Evolutionary conservation across 1,139 yeast species (phyloP).

Genomic region (Sugiyamaella castrensis): DNA sequence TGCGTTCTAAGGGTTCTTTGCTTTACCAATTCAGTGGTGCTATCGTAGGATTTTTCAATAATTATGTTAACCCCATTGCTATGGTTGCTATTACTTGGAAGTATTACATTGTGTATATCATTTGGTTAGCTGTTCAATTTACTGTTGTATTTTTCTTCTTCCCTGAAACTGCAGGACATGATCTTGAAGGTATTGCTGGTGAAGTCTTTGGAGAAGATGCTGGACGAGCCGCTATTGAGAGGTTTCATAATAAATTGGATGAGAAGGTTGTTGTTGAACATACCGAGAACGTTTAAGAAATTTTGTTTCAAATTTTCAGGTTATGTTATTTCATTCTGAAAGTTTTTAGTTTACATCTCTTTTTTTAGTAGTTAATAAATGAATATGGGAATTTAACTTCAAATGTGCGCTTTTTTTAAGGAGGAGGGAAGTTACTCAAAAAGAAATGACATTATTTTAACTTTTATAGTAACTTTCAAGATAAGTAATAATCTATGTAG

Average conservation of each 20-base stretch:
- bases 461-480: no score
- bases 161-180: conserved; percentile 89
- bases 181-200: conserved; percentile 71
- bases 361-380: no score
- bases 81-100: conserved; percentile 58
- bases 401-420: no score
- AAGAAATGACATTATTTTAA: no score
- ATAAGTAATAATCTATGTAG: no score
- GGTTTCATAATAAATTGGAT: conserved; percentile 13
- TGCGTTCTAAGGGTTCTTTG: conserved; percentile 45
- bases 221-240: conserved; percentile 14
- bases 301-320: no score
- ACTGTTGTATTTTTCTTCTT: conserved; percentile 69
- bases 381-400: no score
- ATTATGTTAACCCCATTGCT: conserved; percentile 58
- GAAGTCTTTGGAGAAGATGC: conserved; percentile 24
- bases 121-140: conserved; percentile 23
- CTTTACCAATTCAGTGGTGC: conserved; percentile 49
- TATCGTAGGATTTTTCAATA: conserved; percentile 43
- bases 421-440: no score
- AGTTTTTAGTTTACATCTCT: no score
- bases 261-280: conserved; percentile 16
- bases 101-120: conserved; percentile 47
- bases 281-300: not conserved
- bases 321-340: no score